Base-by-base conservation (phyloP, 2,329 filamentous ascomycete genomes). In the Colletotrichum shisoi region DNA sequence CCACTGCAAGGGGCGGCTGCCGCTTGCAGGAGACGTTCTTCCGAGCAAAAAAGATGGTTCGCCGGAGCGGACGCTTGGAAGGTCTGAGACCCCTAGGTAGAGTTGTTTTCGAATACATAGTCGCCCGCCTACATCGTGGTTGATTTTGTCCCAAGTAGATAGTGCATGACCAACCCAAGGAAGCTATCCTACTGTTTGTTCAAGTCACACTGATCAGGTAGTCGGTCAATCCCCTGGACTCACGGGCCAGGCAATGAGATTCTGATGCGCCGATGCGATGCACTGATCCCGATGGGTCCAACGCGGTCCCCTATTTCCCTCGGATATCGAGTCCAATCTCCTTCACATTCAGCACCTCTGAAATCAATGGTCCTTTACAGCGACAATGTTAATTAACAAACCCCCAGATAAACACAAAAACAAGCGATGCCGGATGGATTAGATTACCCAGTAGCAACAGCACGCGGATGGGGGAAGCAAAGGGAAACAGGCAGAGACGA, bases 321-420 rank as follows among this genome's bases (percentile, higher is more conserved):
- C 24, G 45, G n/a, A 37, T 46, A 24, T 57, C 42, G 13, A 52
- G 40, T 24, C 45, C 39, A 63, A 67, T 67, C 24, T 62, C 52
- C 53, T 57, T 45, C 52, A n/a, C 52, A 52, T 40, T 46, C 52
- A 40, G 53, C 17, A 34, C 17, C 21, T 19, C 44, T 17, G 11
- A 34, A 31, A 19, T 42, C 40, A 17, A 45, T 11, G 46, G 7
- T 27, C 19, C 15, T 27, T 31, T n/a, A 34, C 39, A 44, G 24
- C 40, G 34, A 31, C 11, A 9, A 31, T 45, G 13, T 17, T 27
- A 6, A 27, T 27, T 27, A 27, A 27, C 24, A 27, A 42, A 54
- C 48, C 42, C 21, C 40, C 24, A 27, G 24, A 27, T 27, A 27
- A 27, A 27, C 4, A 27, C 1, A 27, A 27, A 27, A 27, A 52